Conservation (phyloP, 2,329 filamentous ascomycete genomes). For the Arthrobotrys pseudoclavata region DNA sequence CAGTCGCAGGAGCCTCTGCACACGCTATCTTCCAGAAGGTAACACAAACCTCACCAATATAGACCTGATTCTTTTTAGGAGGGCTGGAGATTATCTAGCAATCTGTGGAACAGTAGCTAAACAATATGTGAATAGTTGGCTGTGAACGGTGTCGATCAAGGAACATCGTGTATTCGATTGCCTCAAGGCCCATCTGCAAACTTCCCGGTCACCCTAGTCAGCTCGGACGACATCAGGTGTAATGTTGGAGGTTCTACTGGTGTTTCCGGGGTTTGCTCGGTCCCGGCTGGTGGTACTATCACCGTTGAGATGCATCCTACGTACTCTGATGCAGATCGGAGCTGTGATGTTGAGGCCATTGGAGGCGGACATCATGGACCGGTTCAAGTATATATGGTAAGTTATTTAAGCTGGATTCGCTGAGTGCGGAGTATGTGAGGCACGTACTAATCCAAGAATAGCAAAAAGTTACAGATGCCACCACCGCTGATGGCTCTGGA, state of each 20-base stretch:
- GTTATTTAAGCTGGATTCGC: neutral
- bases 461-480: slow-evolving; percentile 69
- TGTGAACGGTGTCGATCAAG: slow-evolving; percentile 69
- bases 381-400: slow-evolving; percentile 70
- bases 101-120: neutral
- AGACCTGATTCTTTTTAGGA: neutral
- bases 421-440: neutral
- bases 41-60: neutral
- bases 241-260: slow-evolving; percentile 67
- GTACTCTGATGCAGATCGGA: slow-evolving; percentile 67
- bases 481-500: slow-evolving; percentile 67
- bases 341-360: slow-evolving; percentile 69
- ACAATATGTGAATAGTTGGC: slow-evolving; percentile 65
- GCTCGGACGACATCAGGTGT: slow-evolving; percentile 69
- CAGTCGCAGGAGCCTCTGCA: slow-evolving; percentile 30
- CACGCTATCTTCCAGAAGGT: slow-evolving; percentile 52
- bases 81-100: too few species aligned
- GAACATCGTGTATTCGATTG: slow-evolving; percentile 69
- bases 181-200: slow-evolving; percentile 68
- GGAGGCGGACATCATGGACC: slow-evolving; percentile 72
- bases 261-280: slow-evolving; percentile 68
- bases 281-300: slow-evolving; percentile 68
- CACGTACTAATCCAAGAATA: slow-evolving; percentile 13
- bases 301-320: slow-evolving; percentile 74
- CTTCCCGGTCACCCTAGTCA: slow-evolving; percentile 70